Percentiles rank a stretch among this genome's conserved stretches.
phyloP scores from a whole-genome alignment of 78 protist species.

The Dictyostelium purpureum region DNA sequence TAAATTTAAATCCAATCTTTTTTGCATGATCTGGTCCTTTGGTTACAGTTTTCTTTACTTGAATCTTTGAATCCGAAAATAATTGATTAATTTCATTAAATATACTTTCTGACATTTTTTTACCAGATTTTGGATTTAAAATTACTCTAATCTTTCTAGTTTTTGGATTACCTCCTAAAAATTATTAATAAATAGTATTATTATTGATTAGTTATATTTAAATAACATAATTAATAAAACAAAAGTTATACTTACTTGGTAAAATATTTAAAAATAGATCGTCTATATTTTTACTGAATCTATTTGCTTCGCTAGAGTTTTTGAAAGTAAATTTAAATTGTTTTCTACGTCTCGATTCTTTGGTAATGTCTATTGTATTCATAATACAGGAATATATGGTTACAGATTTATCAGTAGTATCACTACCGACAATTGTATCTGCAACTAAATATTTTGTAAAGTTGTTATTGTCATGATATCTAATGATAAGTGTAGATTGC shows the following conservation, averaged over 20 bases:
- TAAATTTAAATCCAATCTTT: constrained; percentile 50
- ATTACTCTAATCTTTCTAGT: constrained; percentile 39
- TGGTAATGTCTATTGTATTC: neutral
- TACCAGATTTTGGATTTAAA: constrained; percentile 66
- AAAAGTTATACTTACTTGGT: neutral
- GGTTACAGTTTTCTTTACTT: constrained; percentile 51
- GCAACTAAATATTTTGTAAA: constrained; percentile 20
- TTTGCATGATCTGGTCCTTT: constrained; percentile 74
- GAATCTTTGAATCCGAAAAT: constrained; percentile 30
- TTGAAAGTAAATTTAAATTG: neutral
- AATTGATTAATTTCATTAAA: constrained; percentile 17
- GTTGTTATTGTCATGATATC: neutral
- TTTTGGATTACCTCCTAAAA: constrained; percentile 39
- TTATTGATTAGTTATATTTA: neutral
- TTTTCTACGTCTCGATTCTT: neutral
- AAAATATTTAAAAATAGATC: neutral
- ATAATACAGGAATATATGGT: neutral
- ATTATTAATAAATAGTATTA: no score
- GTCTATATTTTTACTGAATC: neutral
- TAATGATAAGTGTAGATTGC: neutral
- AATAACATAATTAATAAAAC: no score
- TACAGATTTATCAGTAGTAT: neutral
- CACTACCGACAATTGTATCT: constrained; percentile 8
- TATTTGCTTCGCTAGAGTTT: neutral
- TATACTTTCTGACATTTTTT: constrained; percentile 25